Percentiles rank a stretch among this genome's conserved stretches.
Evolutionary conservation across 208 protist genomes (phyloP).

Genomic region (Crithidia expoeki): DNA sequence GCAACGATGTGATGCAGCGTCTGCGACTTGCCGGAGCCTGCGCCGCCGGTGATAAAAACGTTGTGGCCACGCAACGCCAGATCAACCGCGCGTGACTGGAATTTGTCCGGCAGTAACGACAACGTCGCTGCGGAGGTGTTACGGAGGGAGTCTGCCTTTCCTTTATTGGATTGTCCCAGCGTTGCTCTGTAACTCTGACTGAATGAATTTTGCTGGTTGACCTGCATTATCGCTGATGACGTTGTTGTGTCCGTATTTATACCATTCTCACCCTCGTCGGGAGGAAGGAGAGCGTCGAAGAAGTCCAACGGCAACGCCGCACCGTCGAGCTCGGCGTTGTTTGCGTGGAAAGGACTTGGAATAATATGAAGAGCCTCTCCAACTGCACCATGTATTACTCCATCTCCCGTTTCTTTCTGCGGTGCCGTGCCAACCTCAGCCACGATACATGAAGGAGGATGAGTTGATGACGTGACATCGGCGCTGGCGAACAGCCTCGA

Average conservation of each 20-base stretch:
- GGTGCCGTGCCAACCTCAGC: no score
- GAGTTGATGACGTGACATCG: no score
- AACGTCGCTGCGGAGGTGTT: not conserved
- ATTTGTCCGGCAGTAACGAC: not conserved
- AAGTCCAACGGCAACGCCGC: not conserved
- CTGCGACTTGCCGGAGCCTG: slow-evolving; percentile 86
- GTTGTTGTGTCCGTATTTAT: not conserved
- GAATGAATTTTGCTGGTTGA: no score
- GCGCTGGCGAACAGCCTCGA: no score
- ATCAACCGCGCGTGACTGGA: slow-evolving; percentile 4
- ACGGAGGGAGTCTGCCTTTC: not conserved
- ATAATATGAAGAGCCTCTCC: no score
- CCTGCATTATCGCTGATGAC: no score
- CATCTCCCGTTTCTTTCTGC: no score
- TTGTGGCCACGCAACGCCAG: slow-evolving; percentile 6
- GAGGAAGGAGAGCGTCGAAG: not conserved
- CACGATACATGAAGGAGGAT: no score
- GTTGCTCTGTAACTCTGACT: no score
- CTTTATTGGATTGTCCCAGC: not conserved
- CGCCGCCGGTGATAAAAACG: slow-evolving; percentile 81
- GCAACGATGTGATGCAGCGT: slow-evolving; percentile 72
- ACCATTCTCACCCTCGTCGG: not conserved
- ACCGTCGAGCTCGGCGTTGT: not conserved
- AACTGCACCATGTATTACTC: not conserved
- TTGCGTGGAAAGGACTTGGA: no score